Percentiles rank a stretch among this genome's conserved stretches.
These are phyloP conservation scores for Termitomyces sp. DNA, from an alignment of 768 basidiomycete species.

Conservation along the genomic window DNA sequence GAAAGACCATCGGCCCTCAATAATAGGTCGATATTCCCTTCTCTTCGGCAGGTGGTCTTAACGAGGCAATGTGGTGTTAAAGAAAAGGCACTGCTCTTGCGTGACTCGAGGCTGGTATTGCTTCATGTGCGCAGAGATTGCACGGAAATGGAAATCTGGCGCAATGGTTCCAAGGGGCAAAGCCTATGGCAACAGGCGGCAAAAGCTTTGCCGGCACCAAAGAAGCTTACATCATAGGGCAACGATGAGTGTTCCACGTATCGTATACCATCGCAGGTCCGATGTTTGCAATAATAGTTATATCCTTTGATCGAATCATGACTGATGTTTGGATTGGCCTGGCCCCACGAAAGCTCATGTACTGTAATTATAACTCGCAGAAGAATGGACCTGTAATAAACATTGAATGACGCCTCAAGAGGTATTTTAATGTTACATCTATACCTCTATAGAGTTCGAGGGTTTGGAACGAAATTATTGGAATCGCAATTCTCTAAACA, in stretches of 20 bases:
- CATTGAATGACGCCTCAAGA: too few relatives aligned
- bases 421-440: too few relatives aligned
- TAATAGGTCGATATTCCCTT: constrained; percentile 24
- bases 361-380: too few relatives aligned
- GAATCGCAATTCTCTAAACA: too few relatives aligned
- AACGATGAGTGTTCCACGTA: neutral
- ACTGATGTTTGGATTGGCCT: too few relatives aligned
- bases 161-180: constrained; percentile 26
- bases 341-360: too few relatives aligned
- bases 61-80: constrained; percentile 25
- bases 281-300: neutral
- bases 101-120: constrained; percentile 23
- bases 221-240: constrained; percentile 13
- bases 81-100: constrained; percentile 21
- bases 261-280: neutral
- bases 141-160: constrained; percentile 38
- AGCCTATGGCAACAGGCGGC: constrained; percentile 31
- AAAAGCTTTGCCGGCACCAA: constrained; percentile 11
- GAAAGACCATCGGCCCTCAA: constrained; percentile 20
- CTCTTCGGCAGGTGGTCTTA: constrained; percentile 30
- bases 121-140: constrained; percentile 26
- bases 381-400: too few relatives aligned
- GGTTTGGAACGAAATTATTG: too few relatives aligned
- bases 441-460: too few relatives aligned
- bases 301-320: too few relatives aligned